Conservation (phyloP, 2,329 filamentous ascomycete species). For the Arthroderma uncinatum region DNA sequence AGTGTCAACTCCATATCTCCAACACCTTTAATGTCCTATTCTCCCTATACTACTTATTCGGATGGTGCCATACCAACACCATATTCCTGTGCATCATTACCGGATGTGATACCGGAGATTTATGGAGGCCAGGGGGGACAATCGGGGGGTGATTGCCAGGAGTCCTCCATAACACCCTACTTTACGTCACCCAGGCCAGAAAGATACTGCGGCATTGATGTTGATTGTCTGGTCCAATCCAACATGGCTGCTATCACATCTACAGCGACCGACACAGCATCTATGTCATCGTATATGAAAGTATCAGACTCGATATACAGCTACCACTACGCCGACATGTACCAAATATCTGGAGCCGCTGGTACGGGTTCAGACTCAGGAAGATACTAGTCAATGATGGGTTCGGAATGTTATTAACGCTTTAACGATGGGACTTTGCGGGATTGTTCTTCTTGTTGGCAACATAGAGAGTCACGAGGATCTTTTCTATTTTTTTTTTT, state of each 20-base stretch:
- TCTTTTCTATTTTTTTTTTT: background rate
- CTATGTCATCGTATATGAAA: background rate
- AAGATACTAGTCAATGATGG: background rate
- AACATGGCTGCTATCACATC: background rate
- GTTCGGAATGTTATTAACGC: background rate
- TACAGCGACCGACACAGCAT: background rate
- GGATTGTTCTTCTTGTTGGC: background rate
- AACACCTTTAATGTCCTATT: background rate
- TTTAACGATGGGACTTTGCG: background rate
- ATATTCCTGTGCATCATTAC: background rate
- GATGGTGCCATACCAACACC: background rate
- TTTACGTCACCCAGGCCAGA: background rate
- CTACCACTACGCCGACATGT: background rate
- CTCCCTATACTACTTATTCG: background rate
- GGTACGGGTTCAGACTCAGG: background rate
- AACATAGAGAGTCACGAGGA: background rate
- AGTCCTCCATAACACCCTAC: background rate
- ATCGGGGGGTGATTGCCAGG: background rate
- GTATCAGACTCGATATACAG: background rate
- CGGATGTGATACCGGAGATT: background rate
- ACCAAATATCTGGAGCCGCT: background rate
- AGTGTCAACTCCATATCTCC: background rate
- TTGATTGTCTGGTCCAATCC: background rate
- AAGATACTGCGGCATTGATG: background rate
- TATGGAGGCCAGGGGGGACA: background rate